Percentiles rank a stretch among this genome's conserved stretches.
phyloP scores from a whole-genome alignment of 139 green algal species.

The Eudorina sp. region DNA sequence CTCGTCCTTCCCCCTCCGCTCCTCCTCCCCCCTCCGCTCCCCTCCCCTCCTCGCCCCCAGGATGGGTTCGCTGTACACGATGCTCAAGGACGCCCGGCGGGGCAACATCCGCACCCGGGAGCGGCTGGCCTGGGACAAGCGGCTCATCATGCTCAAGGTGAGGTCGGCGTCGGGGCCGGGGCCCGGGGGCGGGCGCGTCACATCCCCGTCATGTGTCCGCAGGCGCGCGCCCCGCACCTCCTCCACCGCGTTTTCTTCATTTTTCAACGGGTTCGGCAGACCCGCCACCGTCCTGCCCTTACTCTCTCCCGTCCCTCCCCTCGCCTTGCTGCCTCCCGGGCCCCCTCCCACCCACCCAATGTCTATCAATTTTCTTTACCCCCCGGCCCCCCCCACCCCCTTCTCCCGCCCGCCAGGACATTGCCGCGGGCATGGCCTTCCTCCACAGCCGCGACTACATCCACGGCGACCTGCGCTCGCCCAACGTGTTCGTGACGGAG shows the following conservation, averaged over 20 bases:
- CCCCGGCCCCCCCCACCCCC: background rate
- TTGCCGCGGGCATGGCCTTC: conserved; percentile 79
- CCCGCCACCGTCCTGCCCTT: too few species aligned
- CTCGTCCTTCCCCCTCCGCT: background rate
- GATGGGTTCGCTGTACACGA: conserved; percentile 18
- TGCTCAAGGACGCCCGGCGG: conserved; percentile 33
- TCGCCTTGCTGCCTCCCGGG: too few species aligned
- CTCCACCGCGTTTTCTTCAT: too few species aligned
- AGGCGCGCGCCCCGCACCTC: too few species aligned
- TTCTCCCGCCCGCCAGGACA: conserved; percentile 37
- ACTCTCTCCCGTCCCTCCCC: too few species aligned
- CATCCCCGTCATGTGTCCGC: too few species aligned
- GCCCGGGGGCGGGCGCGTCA: background rate
- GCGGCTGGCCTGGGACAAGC: conserved; percentile 30
- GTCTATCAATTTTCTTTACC: too few species aligned
- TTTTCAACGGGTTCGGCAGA: too few species aligned
- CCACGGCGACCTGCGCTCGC: conserved; percentile 64
- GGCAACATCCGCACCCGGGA: conserved; percentile 39
- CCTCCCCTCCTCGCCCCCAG: background rate
- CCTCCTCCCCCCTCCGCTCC: background rate
- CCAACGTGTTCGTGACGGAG: conserved; percentile 65
- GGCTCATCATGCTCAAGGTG: conserved; percentile 49
- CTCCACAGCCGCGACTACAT: conserved; percentile 75
- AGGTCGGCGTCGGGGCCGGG: background rate
- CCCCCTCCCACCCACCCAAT: too few species aligned